Conservation (phyloP, 257 asterid genomes). For the Gynochthodes officinalis region DNA sequence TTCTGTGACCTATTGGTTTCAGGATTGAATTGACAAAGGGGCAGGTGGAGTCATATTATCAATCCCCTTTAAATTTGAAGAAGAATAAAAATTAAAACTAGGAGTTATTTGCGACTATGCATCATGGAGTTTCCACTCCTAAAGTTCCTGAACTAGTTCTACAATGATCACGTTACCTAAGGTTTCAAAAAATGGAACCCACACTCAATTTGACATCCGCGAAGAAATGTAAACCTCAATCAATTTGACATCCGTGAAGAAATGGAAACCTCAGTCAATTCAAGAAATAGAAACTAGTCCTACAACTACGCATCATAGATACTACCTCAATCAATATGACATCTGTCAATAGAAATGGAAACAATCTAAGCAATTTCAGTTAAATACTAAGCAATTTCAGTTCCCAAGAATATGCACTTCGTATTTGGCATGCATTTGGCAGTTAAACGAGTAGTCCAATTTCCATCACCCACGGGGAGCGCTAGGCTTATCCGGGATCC, state of each 20-base stretch:
- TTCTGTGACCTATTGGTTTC: not conserved
- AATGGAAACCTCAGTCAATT: too few relatives aligned
- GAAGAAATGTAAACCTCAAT: not conserved
- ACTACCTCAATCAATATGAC: not conserved
- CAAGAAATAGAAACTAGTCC: too few relatives aligned
- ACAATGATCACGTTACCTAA: not conserved
- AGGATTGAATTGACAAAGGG: not conserved
- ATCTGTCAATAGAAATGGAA: not conserved
- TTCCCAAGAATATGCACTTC: not conserved
- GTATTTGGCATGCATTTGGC: not conserved
- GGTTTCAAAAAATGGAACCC: not conserved
- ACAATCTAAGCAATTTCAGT: not conserved
- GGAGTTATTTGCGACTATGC: not conserved
- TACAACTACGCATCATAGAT: too few relatives aligned
- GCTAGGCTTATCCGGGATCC: not conserved
- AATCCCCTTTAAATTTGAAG: constrained; percentile 2
- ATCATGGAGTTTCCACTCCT: not conserved
- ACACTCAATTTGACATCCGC: not conserved
- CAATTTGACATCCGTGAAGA: not conserved
- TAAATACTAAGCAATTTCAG: not conserved
- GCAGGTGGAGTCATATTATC: not conserved
- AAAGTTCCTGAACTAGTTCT: not conserved
- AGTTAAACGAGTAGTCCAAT: not conserved
- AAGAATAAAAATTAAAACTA: not conserved
- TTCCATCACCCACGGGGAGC: not conserved